A percentile compares a stretch with the other conserved stretches of the same genome.
phyloP scores from a whole-genome alignment of 345 rosid genomes.

The Salix purpurea region DNA sequence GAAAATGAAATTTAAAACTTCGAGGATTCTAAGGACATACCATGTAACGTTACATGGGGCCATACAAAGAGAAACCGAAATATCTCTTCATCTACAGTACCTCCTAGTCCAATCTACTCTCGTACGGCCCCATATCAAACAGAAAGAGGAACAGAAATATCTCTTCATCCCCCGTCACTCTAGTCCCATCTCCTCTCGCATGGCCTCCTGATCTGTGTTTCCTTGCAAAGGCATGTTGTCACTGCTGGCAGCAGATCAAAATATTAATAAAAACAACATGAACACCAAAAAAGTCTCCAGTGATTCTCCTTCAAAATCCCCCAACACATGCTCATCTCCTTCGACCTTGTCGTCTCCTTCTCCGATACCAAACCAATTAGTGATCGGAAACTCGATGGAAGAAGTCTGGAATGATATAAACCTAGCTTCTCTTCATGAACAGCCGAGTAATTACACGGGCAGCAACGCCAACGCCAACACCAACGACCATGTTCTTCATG shows the following conservation, averaged over 20 bases:
- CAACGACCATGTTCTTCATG: constrained; percentile 4
- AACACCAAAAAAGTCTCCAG: neutral
- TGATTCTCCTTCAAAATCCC: constrained; percentile 13
- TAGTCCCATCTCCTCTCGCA: too few species aligned
- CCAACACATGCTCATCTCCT: constrained; percentile 2
- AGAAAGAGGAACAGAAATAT: neutral
- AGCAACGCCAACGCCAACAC: neutral
- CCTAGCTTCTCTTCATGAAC: constrained; percentile 19
- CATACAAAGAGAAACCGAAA: neutral
- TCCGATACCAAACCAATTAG: neutral
- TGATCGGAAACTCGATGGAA: constrained; percentile 33
- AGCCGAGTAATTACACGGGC: neutral
- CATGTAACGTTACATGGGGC: neutral
- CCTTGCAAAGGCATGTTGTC: constrained; percentile 14
- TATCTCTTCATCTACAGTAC: neutral
- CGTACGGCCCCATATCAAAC: neutral
- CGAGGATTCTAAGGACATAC: too few species aligned
- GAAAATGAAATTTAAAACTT: too few species aligned
- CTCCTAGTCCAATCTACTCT: too few species aligned
- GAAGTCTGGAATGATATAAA: constrained; percentile 50
- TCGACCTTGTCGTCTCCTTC: constrained; percentile 2
- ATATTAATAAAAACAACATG: neutral
- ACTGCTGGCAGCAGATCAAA: constrained; percentile 3
- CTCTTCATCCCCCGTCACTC: neutral
- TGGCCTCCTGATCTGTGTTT: neutral